Evolutionary conservation across 768 basidiomycete genomes (phyloP).

Genomic region (Tephrocybe sp.): DNA sequence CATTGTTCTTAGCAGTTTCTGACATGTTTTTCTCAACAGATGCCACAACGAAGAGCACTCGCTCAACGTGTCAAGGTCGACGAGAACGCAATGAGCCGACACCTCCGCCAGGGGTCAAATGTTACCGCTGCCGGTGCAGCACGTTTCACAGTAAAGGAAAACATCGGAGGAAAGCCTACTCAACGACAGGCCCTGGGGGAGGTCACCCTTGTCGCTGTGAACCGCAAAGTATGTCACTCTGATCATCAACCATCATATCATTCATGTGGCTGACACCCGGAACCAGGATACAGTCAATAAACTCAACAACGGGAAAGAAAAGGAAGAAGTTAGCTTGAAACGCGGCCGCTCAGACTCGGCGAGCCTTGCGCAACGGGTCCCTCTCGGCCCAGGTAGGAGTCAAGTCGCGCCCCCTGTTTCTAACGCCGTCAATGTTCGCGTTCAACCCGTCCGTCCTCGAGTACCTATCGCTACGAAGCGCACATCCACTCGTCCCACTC

Average conservation of each 20-base stretch:
- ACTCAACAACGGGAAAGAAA: constrained; percentile 53
- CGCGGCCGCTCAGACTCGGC: constrained; percentile 66
- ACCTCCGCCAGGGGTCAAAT: constrained; percentile 60
- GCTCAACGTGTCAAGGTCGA: constrained; percentile 70
- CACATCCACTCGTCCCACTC: constrained; percentile 40
- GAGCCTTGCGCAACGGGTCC: constrained; percentile 65
- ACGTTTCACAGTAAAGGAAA: constrained; percentile 49
- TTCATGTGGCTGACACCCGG: constrained; percentile 19
- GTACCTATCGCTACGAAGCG: constrained; percentile 27
- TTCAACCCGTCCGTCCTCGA: constrained; percentile 27
- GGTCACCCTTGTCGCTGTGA: constrained; percentile 75
- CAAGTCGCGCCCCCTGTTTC: constrained; percentile 41
- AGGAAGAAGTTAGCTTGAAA: constrained; percentile 63
- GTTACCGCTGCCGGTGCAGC: constrained; percentile 42
- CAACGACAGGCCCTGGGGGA: constrained; percentile 75
- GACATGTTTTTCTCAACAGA: constrained; percentile 31
- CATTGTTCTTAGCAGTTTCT: constrained; percentile 12
- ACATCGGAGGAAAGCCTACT: constrained; percentile 49
- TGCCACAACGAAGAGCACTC: constrained; percentile 66
- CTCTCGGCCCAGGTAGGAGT: constrained; percentile 57
- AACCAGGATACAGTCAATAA: constrained; percentile 47
- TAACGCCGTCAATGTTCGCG: constrained; percentile 38
- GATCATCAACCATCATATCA: constrained; percentile 3
- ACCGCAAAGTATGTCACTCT: constrained; percentile 56
- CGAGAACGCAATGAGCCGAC: constrained; percentile 73